These are phyloP conservation scores for Gillenia trifoliata DNA, from an alignment of 306 rosid genomes.

Conservation along the genomic window DNA sequence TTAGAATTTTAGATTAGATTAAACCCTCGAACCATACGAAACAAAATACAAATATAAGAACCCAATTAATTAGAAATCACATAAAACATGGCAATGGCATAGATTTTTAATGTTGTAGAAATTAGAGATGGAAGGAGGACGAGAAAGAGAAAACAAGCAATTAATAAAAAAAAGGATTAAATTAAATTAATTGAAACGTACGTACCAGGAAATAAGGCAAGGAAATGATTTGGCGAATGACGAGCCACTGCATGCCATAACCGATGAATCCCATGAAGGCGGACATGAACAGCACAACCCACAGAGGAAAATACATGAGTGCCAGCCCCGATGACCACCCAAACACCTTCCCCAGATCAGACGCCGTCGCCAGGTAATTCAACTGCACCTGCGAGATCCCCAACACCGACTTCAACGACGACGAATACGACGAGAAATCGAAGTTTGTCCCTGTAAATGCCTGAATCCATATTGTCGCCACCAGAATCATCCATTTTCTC, in stretches of 20 bases:
- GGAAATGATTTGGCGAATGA: slow-evolving; percentile 38
- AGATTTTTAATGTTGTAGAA: background rate
- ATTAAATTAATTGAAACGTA: background rate
- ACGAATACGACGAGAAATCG: slow-evolving; percentile 84
- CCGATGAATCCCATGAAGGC: slow-evolving; percentile 76
- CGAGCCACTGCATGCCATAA: slow-evolving; percentile 82
- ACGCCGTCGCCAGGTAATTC: slow-evolving; percentile 76
- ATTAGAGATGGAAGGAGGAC: background rate
- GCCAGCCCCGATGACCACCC: slow-evolving; percentile 94
- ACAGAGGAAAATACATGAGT: slow-evolving; percentile 51
- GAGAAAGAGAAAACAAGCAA: background rate
- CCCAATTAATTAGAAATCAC: background rate
- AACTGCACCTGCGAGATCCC: slow-evolving; percentile 72
- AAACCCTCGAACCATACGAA: background rate
- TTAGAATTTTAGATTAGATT: too few relatives aligned
- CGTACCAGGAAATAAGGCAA: slow-evolving; percentile 79
- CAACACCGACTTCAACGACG: slow-evolving; percentile 61
- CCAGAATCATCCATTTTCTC: slow-evolving; percentile 80
- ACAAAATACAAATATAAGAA: background rate
- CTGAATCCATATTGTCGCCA: slow-evolving; percentile 86
- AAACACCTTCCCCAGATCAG: slow-evolving; percentile 75
- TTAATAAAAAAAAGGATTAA: background rate
- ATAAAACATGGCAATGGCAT: background rate
- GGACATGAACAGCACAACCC: slow-evolving; percentile 59
- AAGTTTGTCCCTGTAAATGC: slow-evolving; percentile 91